Evolutionary conservation across 1,139 yeast species (phyloP), one percentile per base, ranked within the genome.

Genomic region (Candida pseudocylindracea): DNA sequence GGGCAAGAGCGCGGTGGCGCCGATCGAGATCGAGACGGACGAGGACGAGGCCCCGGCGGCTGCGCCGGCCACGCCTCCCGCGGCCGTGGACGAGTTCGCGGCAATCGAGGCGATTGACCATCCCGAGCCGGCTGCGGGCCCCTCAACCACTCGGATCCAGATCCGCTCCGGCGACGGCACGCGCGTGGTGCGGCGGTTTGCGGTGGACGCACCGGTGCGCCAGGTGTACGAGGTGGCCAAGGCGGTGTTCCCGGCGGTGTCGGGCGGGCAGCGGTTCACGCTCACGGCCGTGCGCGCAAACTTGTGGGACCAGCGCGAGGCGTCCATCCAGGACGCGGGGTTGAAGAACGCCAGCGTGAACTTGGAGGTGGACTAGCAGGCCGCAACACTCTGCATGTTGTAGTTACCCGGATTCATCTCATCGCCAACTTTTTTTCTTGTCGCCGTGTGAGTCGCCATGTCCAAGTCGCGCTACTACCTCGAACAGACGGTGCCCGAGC

Each of bases 401-500:
- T 15, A 6, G 20, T 15, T 15, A 15, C 20, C 20, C 29, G 29
- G 15, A 28, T 12, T 9, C 11, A 25, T 11, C 31, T 30, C 31
- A 30, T 30, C 31, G 31, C 31, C 9, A 13, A 12, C 11, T 8
- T 13, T 28, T n/a, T 11, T 11, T 24, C 13, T 7, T 8, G n/a
- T 12, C 11, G 10, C 15, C 10, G 29, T 28, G 13, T 13, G 13
- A 28, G 29, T 28, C 15, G 2, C 25, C 26, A 30, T 30, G 31
- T 79, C 79, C 33, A 73, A 72, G 43, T 74, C 76, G 24, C 66
- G 92, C 51, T 76, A 67, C 51, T 73, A 71, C 48, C 56, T 79
- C 50, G 93, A 71, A 53, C 83, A 72, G 53, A 65, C 85, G 8
- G 85, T 88, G 45, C 93, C 94, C 0, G 99, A 91, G 53, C 63